A percentile compares a stretch with the other conserved stretches of the same genome.
phyloP scores from a whole-genome alignment of 305 asterid species.

The Solanum hybrid region DNA sequence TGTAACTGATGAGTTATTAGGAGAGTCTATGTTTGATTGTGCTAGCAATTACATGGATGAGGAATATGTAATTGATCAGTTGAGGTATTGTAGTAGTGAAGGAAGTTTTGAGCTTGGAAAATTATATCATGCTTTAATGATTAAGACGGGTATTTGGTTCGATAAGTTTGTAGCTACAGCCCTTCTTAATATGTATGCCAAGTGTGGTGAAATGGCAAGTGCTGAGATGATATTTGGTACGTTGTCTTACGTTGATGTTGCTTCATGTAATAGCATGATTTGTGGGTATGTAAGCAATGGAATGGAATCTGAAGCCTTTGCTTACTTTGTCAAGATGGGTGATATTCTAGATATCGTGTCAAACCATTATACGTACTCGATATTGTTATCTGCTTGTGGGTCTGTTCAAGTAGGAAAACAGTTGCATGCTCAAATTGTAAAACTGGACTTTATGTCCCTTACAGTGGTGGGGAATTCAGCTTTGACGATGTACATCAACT shows the following conservation, averaged over 20 bases:
- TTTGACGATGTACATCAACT: slow-evolving; percentile 21
- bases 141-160: slow-evolving; percentile 8
- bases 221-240: slow-evolving; percentile 5
- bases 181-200: slow-evolving; percentile 17
- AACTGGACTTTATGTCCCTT: background rate
- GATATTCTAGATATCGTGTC: slow-evolving; percentile 2
- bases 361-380: slow-evolving; percentile 14
- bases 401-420: slow-evolving; percentile 15
- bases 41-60: background rate
- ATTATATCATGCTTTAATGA: slow-evolving; percentile 4
- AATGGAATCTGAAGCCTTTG: slow-evolving; percentile 4
- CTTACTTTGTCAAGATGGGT: slow-evolving; percentile 1
- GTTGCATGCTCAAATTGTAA: slow-evolving; percentile 16
- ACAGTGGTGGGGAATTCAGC: slow-evolving; percentile 15
- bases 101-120: slow-evolving; percentile 13
- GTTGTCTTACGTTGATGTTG: slow-evolving; percentile 7
- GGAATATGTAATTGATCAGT: background rate
- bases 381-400: slow-evolving; percentile 10
- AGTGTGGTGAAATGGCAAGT: slow-evolving; percentile 5
- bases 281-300: slow-evolving; percentile 13
- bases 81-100: slow-evolving; percentile 7
- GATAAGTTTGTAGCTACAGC: slow-evolving; percentile 16
- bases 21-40: background rate
- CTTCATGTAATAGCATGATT: slow-evolving; percentile 18
- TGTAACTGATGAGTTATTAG: background rate